Evolutionary conservation across 176 grass and related monocot genomes (phyloP).

Genomic region (Carex kokanica): DNA sequence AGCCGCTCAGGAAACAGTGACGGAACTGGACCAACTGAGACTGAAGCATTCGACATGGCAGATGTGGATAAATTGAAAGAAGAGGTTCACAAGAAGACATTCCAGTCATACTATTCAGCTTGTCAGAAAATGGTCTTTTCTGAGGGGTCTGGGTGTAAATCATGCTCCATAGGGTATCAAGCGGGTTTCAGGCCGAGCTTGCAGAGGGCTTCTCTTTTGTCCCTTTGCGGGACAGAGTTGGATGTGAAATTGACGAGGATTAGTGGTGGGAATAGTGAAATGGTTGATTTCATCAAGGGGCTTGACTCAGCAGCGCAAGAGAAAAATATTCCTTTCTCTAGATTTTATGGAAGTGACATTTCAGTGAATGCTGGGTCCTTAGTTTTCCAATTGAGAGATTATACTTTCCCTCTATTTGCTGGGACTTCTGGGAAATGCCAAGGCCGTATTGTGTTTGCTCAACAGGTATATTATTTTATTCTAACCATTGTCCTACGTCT

Average conservation of each 20-base stretch:
- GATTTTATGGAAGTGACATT: constrained; percentile 92
- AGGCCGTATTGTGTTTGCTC: constrained; percentile 87
- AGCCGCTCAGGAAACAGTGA: constrained; percentile 42
- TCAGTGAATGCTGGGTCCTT: constrained; percentile 73
- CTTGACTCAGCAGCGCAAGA: constrained; percentile 70
- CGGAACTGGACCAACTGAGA: constrained; percentile 44
- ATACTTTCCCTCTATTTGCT: constrained; percentile 85
- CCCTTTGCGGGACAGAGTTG: constrained; percentile 79
- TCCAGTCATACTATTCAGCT: constrained; percentile 74
- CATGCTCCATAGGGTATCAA: constrained; percentile 77
- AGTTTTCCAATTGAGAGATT: constrained; percentile 84
- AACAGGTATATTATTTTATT: constrained; percentile 61
- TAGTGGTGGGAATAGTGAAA: constrained; percentile 70
- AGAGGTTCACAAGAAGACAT: constrained; percentile 85
- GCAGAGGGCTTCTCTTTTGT: constrained; percentile 83
- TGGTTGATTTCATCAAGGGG: constrained; percentile 91
- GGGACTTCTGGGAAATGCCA: constrained; percentile 64
- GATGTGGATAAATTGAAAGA: constrained; percentile 61
- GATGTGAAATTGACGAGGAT: constrained; percentile 82
- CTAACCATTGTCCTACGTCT: background rate
- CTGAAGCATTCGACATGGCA: constrained; percentile 48
- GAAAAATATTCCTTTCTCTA: constrained; percentile 88
- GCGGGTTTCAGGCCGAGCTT: constrained; percentile 76
- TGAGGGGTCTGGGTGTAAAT: constrained; percentile 85
- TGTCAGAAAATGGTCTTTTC: constrained; percentile 71